Percentiles rank a stretch among this genome's conserved stretches.
phyloP scores from a whole-genome alignment of 768 basidiomycete genomes.

The Glaciozyma martinii region DNA sequence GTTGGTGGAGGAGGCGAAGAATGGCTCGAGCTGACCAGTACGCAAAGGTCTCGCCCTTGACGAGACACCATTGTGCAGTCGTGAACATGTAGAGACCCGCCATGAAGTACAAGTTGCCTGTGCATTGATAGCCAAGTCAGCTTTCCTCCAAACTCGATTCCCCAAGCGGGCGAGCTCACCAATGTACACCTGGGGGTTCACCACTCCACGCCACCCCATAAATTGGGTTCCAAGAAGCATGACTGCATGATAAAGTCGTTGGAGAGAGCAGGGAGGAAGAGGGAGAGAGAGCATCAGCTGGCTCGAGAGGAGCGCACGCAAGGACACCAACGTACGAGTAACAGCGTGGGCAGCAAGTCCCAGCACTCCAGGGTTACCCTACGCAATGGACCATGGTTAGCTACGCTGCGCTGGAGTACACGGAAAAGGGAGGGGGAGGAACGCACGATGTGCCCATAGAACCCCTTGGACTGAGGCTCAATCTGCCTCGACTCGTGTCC shows the following conservation, averaged over 20 bases:
- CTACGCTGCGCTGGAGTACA: no score
- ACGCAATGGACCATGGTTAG: neutral
- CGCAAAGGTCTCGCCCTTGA: slow-evolving; percentile 12
- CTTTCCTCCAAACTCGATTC: no score
- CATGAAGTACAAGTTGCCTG: neutral
- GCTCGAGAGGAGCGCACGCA: no score
- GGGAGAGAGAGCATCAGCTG: no score
- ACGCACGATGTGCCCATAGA: no score
- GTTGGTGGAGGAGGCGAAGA: neutral
- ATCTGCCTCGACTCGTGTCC: neutral
- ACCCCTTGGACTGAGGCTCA: neutral
- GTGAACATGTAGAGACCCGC: neutral
- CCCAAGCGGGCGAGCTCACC: neutral
- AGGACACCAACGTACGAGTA: neutral
- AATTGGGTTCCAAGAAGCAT: neutral
- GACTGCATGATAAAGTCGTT: neutral
- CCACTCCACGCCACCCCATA: slow-evolving; percentile 1
- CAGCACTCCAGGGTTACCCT: slow-evolving; percentile 1
- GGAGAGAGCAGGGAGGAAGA: no score
- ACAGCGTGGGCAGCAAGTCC: slow-evolving; percentile 4
- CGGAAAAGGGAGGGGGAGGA: neutral
- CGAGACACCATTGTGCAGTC: neutral
- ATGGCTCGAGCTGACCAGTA: neutral
- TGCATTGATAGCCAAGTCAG: no score
- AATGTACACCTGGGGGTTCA: neutral